Percentiles rank a stretch among this genome's conserved stretches.
phyloP scores from a whole-genome alignment of 345 rosid species.

The Salix exigua region DNA sequence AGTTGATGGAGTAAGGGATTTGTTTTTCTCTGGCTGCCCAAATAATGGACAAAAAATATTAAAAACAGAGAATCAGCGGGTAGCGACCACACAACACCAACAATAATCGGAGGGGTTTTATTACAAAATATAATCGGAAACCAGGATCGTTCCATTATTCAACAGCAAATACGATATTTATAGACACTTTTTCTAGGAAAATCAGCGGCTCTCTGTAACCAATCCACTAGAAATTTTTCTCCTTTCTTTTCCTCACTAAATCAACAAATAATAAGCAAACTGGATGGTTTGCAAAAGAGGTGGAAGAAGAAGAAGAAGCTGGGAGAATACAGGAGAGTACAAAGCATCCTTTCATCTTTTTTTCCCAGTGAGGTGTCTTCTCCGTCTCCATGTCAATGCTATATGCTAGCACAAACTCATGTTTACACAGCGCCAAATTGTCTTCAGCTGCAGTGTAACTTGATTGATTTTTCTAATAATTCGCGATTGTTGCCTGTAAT shows the following conservation, averaged over 20 bases:
- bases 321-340: not conserved
- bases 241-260: not conserved
- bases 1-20: too few relatives aligned
- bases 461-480: slow-evolving; percentile 38
- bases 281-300: not conserved
- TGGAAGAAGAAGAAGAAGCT: too few relatives aligned
- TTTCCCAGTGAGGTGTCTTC: not conserved
- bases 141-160: not conserved
- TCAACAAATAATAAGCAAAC: not conserved
- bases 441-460: slow-evolving; percentile 32
- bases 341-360: not conserved
- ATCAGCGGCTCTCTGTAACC: not conserved
- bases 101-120: too few relatives aligned
- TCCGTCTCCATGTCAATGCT: not conserved
- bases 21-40: too few relatives aligned
- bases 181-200: too few relatives aligned
- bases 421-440: not conserved
- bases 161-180: not conserved
- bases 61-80: not conserved
- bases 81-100: too few relatives aligned
- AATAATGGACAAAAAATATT: not conserved
- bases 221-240: not conserved
- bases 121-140: not conserved
- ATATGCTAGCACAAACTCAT: slow-evolving; percentile 17
- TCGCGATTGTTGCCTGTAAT: slow-evolving; percentile 35